These are phyloP conservation scores for Triticum urartu DNA, from an alignment of 176 grass and related monocot genomes.

Conservation along the genomic window DNA sequence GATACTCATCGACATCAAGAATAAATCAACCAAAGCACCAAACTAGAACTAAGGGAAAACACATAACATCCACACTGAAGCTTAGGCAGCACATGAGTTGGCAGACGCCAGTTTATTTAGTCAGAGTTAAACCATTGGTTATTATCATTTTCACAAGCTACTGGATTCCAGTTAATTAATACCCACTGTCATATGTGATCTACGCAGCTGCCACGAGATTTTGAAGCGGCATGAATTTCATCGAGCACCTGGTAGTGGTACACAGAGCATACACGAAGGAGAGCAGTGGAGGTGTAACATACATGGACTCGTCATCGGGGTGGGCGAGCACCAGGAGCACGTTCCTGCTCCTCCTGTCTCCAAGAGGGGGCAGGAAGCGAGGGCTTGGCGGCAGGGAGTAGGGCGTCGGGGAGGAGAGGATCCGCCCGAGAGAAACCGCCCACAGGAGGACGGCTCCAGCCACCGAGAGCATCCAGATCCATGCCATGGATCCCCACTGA, in stretches of 20 bases:
- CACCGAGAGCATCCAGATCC: conserved; percentile 36
- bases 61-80: background rate
- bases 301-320: conserved; percentile 99
- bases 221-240: background rate
- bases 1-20: background rate
- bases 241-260: background rate
- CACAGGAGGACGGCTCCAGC: conserved; percentile 40
- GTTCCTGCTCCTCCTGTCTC: conserved; percentile 50
- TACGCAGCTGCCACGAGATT: background rate
- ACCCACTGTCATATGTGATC: fast-evolving
- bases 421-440: conserved; percentile 45
- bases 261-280: background rate
- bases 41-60: background rate
- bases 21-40: background rate
- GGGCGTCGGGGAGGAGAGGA: conserved; percentile 24
- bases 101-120: background rate
- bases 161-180: background rate
- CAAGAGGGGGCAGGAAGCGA: conserved; percentile 18
- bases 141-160: background rate
- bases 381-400: conserved; percentile 22
- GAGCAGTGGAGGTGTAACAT: background rate
- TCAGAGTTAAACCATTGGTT: background rate
- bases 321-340: conserved; percentile 78
- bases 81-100: background rate
- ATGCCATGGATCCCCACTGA: conserved; percentile 30